Base-by-base conservation (phyloP, 2,329 filamentous ascomycete species). In the Fusarium anthophilum region DNA sequence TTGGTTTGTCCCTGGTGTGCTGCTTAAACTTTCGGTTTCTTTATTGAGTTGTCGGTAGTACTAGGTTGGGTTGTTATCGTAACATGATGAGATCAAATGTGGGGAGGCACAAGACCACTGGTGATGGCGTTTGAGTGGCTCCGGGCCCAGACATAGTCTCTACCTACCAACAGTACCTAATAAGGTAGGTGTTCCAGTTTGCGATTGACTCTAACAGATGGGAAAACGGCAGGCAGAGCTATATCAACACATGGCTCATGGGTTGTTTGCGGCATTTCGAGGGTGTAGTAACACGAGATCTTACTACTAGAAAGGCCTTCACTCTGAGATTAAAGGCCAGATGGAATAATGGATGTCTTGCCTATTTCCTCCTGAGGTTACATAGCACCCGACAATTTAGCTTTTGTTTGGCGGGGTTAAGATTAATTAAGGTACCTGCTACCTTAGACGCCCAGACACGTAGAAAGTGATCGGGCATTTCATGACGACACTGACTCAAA, bases 21-120 rank as follows among this genome's bases (percentile, higher is more conserved):
- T 54, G 47, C 45, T 41, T 45, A 51, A 72, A 24, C 44, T 60
- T 43, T 37, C 38, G 50, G 43, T 20, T 43, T 59, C 44, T 28
- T 51, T 48, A 48, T 45, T 55, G 63, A 48, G 37, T 39, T n/a
- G 54, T 58, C 35, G 24, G n/a, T 47, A 24, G 55, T 44, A 30
- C 15, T 18, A 37, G 30, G 20, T 47, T 24, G 55, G 55, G 35
- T 53, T 43, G 67, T 54, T 66, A 56, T 54, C 53, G 61, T 53
- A 72, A 71, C 56, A 69, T 74, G 68, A 75, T 62, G 41, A 75
- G 64, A 50, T 75, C 68, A 74, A 73, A 58, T 75, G 72, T 75
- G 72, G 72, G 55, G 72, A 69, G 63, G 48, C 64, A 69, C 69
- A 64, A 60, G 72, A 69, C 53, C 56, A 68, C 43, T 32, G 30